phyloP scores from a whole-genome alignment of 2,329 filamentous ascomycete genomes.

The Epichloe glyceriae region DNA sequence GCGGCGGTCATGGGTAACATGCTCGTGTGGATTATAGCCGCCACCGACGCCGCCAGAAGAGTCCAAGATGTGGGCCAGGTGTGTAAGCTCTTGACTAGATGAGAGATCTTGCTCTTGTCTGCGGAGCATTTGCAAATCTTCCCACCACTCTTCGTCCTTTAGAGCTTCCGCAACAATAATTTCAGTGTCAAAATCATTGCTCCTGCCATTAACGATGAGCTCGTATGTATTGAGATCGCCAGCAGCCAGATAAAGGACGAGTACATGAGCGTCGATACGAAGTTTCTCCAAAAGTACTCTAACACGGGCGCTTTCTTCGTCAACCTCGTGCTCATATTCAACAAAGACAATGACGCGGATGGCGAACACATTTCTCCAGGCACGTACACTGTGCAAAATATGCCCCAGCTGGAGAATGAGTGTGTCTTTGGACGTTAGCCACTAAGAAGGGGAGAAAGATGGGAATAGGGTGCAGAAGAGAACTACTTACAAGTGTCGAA shows the following conservation, averaged over 20 bases:
- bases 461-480: background rate
- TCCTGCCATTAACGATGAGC: conserved; percentile 60
- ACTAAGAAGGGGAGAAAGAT: background rate
- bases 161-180: conserved; percentile 53
- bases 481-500: conserved; percentile 67
- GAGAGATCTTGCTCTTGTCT: conserved; percentile 26
- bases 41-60: conserved; percentile 25
- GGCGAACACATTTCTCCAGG: conserved; percentile 62
- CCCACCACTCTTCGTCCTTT: conserved; percentile 70
- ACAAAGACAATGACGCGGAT: conserved; percentile 77
- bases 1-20: conserved; percentile 15
- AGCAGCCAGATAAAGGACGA: conserved; percentile 71
- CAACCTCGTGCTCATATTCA: conserved; percentile 74
- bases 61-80: conserved; percentile 31
- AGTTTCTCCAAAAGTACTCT: conserved; percentile 65
- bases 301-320: conserved; percentile 62
- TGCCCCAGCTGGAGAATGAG: conserved; percentile 79
- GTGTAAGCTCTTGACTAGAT: conserved; percentile 29
- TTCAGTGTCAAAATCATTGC: conserved; percentile 39
- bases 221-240: conserved; percentile 63
- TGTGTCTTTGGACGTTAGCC: conserved; percentile 33
- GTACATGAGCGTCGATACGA: conserved; percentile 64
- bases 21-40: conserved; percentile 30
- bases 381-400: conserved; percentile 67
- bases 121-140: conserved; percentile 50